These are phyloP conservation scores for Westerdykella ornata DNA, from an alignment of 2,329 filamentous ascomycete genomes.

Conservation along the genomic window DNA sequence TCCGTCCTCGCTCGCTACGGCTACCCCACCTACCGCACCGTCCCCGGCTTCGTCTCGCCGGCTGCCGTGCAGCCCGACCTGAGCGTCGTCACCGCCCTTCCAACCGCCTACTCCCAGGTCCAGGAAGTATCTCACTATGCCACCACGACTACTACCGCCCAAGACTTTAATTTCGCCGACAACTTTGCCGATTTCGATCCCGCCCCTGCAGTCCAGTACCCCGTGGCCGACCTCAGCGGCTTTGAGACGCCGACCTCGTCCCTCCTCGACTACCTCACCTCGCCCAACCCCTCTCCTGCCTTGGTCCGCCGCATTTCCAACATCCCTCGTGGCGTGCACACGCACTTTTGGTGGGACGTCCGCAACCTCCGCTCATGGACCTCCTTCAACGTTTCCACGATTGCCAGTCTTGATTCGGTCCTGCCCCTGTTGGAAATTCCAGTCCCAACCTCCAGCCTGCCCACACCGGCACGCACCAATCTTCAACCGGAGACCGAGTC, in stretches of 20 bases:
- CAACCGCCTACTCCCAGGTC: slow-evolving; percentile 24
- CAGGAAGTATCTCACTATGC: slow-evolving; percentile 31
- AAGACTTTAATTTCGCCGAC: slow-evolving; percentile 17
- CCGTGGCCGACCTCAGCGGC: slow-evolving; percentile 37
- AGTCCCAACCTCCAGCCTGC: slow-evolving; percentile 57
- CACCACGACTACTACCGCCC: slow-evolving; percentile 20
- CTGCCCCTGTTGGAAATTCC: slow-evolving; percentile 59
- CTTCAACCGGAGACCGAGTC: slow-evolving; percentile 72
- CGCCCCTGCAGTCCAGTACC: slow-evolving; percentile 41
- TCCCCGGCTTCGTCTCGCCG: slow-evolving; percentile 53
- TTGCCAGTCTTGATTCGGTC: slow-evolving; percentile 67
- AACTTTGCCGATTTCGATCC: slow-evolving; percentile 32
- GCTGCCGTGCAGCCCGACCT: slow-evolving; percentile 26
- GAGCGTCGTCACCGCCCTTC: slow-evolving; percentile 35
- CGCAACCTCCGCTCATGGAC: slow-evolving; percentile 80
- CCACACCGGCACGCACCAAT: slow-evolving; percentile 50
- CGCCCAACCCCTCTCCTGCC: slow-evolving; percentile 72
- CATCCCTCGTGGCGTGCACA: slow-evolving; percentile 60
- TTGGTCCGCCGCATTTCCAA: slow-evolving; percentile 74
- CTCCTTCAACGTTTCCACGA: slow-evolving; percentile 65
- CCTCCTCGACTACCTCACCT: slow-evolving; percentile 69
- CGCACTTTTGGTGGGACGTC: slow-evolving; percentile 94
- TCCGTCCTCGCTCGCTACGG: slow-evolving; percentile 62
- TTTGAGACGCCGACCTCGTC: slow-evolving; percentile 53
- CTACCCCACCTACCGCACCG: slow-evolving; percentile 77